Evolutionary conservation across 1,284 basidiomycete genomes (phyloP).

Genomic region (Violaceomyces palustris): DNA sequence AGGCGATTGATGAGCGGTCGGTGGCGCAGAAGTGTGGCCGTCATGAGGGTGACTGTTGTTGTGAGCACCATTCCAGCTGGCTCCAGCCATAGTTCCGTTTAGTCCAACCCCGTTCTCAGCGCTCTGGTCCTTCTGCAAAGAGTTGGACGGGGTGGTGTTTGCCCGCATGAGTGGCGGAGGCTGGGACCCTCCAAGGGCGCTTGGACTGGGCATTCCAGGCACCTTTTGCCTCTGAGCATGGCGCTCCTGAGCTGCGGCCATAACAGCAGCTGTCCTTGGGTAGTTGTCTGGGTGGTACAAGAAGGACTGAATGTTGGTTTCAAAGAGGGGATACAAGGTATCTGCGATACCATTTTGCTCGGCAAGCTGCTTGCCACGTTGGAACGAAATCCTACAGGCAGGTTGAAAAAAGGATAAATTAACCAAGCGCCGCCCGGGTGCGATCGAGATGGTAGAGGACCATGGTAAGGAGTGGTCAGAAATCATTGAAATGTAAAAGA

Average conservation of each 20-base stretch:
- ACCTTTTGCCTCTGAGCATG: slow-evolving; percentile 39
- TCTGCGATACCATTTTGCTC: slow-evolving; percentile 51
- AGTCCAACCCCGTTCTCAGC: no score
- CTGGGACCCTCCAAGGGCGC: slow-evolving; percentile 18
- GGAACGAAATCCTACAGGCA: slow-evolving; percentile 49
- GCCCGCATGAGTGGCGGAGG: slow-evolving; percentile 37
- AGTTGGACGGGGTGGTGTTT: slow-evolving; percentile 36
- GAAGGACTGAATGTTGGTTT: slow-evolving; percentile 52
- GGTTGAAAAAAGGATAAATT: not conserved
- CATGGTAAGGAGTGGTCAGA: no score
- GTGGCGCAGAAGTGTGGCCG: slow-evolving; percentile 27
- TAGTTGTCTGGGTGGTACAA: slow-evolving; percentile 52
- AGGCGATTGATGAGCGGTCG: slow-evolving; percentile 29
- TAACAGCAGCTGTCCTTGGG: slow-evolving; percentile 49
- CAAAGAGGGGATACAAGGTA: slow-evolving; percentile 51
- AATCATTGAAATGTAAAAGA: not conserved
- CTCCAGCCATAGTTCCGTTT: no score
- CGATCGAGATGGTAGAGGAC: no score
- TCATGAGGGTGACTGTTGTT: slow-evolving; percentile 26
- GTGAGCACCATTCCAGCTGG: slow-evolving; percentile 29
- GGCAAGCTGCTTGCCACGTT: slow-evolving; percentile 49
- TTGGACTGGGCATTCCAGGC: slow-evolving; percentile 28
- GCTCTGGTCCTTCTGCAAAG: no score
- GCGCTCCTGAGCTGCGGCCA: slow-evolving; percentile 50
- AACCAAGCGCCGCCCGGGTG: no score